phyloP scores from a whole-genome alignment of 1,139 yeast species.

The Yamadazyma blattariae region DNA sequence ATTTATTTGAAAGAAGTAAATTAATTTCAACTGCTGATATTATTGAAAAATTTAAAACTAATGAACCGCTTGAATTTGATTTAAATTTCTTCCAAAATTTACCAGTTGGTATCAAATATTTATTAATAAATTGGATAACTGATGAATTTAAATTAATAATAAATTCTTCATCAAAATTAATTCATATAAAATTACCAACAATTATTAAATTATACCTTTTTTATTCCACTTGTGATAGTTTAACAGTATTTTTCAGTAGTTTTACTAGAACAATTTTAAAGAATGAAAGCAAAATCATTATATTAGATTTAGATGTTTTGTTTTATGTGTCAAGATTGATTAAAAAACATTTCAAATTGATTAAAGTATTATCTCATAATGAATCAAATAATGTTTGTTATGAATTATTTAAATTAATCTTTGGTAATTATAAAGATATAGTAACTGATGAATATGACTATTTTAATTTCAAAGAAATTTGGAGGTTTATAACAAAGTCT shows the following conservation, averaged over 20 bases:
- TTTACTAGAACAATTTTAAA: constrained; percentile 35
- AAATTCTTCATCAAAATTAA: constrained; percentile 30
- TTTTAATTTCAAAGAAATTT: constrained; percentile 30
- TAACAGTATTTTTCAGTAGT: constrained; percentile 41
- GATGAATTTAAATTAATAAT: constrained; percentile 33
- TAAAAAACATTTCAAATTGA: constrained; percentile 35
- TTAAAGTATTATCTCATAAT: constrained; percentile 32
- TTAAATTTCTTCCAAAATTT: constrained; percentile 16
- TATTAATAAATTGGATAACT: constrained; percentile 43
- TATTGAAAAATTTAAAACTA: constrained; percentile 21
- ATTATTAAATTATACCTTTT: constrained; percentile 33
- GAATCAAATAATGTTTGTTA: constrained; percentile 30
- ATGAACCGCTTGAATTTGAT: constrained; percentile 10
- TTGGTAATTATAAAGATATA: constrained; percentile 35
- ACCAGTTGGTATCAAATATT: constrained; percentile 40
- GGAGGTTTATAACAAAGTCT: constrained; percentile 36
- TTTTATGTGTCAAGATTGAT: constrained; percentile 34
- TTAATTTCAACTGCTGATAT: constrained; percentile 21
- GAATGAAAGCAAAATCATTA: constrained; percentile 42
- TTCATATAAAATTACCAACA: constrained; percentile 35
- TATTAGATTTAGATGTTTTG: constrained; percentile 40
- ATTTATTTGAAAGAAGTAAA: constrained; percentile 29
- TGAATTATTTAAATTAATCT: constrained; percentile 34
- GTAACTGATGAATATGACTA: constrained; percentile 31
- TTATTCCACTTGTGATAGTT: constrained; percentile 30